phyloP scores from a whole-genome alignment of 805 yeast species.

The Brettanomyces bruxellensis region DNA sequence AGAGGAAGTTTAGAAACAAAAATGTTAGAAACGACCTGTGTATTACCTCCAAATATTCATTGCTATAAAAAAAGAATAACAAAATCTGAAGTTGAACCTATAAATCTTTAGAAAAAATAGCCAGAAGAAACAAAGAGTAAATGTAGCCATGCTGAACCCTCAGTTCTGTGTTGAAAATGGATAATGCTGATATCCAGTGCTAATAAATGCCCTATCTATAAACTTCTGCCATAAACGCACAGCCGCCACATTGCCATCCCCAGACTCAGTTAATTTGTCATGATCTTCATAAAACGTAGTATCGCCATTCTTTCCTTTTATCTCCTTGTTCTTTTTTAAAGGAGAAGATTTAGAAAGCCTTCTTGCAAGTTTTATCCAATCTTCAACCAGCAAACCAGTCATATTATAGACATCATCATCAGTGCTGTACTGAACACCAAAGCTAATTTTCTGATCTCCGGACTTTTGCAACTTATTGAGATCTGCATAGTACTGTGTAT shows the following conservation, averaged over 20 bases:
- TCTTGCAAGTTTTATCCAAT: conserved; percentile 53
- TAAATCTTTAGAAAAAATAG: no score
- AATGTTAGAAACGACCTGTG: no score
- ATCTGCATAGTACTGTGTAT: conserved; percentile 69
- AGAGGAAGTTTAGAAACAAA: no score
- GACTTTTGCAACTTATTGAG: conserved; percentile 31
- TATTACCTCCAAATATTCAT: no score
- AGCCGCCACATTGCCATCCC: neutral
- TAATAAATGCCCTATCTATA: conserved; percentile 51
- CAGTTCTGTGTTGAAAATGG: conserved; percentile 14
- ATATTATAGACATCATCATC: conserved; percentile 48
- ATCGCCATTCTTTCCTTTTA: conserved; percentile 1
- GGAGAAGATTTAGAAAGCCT: conserved; percentile 36
- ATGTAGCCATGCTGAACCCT: no score
- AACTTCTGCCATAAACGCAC: conserved; percentile 43
- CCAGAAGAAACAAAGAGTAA: no score
- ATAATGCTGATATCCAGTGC: conserved; percentile 53
- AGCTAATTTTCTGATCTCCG: conserved; percentile 38
- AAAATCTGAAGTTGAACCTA: no score
- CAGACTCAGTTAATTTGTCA: neutral
- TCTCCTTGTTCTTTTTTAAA: conserved; percentile 5
- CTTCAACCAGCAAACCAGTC: conserved; percentile 47
- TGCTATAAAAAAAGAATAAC: no score
- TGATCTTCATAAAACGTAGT: conserved; percentile 4
- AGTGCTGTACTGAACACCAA: conserved; percentile 61